Base-by-base conservation (phyloP, 495 filamentous ascomycete species). In the Annulohypoxylon moriforme region DNA sequence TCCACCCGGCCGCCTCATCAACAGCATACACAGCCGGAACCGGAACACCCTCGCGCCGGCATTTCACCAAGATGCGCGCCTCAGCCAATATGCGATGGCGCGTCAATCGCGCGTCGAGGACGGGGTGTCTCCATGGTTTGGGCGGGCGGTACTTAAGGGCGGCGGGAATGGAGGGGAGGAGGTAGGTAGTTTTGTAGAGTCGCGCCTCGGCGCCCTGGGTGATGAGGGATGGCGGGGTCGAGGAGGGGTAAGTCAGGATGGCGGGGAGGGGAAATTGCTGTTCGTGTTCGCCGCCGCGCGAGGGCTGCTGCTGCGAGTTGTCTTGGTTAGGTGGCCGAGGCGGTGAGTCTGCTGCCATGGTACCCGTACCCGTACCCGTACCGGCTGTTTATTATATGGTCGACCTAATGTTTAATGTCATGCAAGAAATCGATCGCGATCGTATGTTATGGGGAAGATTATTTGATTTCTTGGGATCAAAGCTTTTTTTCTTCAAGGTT, bases 121-220 rank as follows among this genome's bases (percentile, higher is more conserved):
- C 88, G 18, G 95, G 94, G 78, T 99, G 96, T 0, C 96, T 90
- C 85, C 96, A 99, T 24, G 92, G 87, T 81, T 99, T 99, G 25
- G 91, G 85, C 4, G 96, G 96, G 11, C 96, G 94, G 86, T 96
- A 89, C 83, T 99, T 99, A 64, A 98, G 90, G 0, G 94, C 93
- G 74, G 89, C 92, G 13, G 91, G 89, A 49, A 87, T 86, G 64
- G 81, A 70, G 63, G 93, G 87, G 13, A 85, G 75, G 72, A 97
- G 92, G 82, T 92, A 94, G 71, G 87, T 89, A 8, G 94, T 95
- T 73, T 87, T 88, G 91, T 94, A 98, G 77, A 99, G 86, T 75
- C 94, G 93, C 50, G 92, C 93, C 88, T 99, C 96, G 79, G 96
- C 96, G 82, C 96, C 96, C 86, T 98, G 96, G 38, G 91, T 88